Evolutionary conservation across 2,329 filamentous ascomycete species (phyloP).

Genomic region (Exophiala phaeomuriformis): DNA sequence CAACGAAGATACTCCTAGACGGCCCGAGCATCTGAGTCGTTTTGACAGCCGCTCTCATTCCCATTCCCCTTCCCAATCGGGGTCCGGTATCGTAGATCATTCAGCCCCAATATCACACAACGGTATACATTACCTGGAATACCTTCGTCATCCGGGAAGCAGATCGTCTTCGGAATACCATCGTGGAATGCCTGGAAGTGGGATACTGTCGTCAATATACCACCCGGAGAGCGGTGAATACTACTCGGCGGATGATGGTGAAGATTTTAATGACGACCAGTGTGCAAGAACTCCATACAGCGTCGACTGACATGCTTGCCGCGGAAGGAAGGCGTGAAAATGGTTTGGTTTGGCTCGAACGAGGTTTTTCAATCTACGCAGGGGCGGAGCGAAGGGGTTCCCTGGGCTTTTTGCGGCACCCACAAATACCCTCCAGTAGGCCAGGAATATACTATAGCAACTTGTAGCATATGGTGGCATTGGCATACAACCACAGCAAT

Average conservation of each 20-base stretch:
- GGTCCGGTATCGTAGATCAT: slow-evolving; percentile 9
- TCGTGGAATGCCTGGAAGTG: slow-evolving; percentile 12
- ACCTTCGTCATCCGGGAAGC: slow-evolving; percentile 18
- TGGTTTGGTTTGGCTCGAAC: too few species aligned
- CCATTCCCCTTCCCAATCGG: slow-evolving; percentile 7
- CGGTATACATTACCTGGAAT: slow-evolving; percentile 19
- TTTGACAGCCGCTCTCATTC: slow-evolving; percentile 4
- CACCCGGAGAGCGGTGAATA: slow-evolving; percentile 3
- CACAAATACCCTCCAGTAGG: too few species aligned
- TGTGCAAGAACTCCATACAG: slow-evolving; percentile 21
- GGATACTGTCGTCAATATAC: slow-evolving; percentile 11
- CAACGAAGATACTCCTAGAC: slow-evolving; percentile 10
- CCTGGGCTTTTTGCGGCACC: too few species aligned
- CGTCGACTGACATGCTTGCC: slow-evolving; percentile 11
- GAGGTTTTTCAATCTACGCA: too few species aligned
- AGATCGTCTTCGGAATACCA: slow-evolving; percentile 15
- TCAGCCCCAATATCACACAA: slow-evolving; percentile 2
- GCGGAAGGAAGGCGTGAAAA: background rate
- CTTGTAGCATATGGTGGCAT: too few species aligned
- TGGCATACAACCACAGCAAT: too few species aligned
- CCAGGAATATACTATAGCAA: too few species aligned
- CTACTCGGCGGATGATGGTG: slow-evolving; percentile 3
- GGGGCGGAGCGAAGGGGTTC: too few species aligned
- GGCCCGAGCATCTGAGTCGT: background rate
- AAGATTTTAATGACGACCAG: slow-evolving; percentile 12